Conservation (phyloP, 2,329 filamentous ascomycete species). For the Xylaria sp. region DNA sequence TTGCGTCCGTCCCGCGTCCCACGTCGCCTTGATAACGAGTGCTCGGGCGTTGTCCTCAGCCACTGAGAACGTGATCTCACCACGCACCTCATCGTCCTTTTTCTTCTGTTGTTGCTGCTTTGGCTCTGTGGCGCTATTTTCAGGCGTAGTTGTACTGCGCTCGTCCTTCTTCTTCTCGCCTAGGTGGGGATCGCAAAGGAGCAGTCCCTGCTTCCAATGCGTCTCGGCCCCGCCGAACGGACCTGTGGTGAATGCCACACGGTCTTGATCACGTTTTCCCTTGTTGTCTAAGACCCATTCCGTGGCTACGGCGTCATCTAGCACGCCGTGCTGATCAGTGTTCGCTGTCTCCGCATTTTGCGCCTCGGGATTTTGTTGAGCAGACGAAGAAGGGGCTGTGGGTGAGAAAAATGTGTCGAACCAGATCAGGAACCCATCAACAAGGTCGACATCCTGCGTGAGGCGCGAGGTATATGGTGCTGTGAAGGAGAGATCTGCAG, state of each 20-base stretch:
- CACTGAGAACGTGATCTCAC: constrained; percentile 76
- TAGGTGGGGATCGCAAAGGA: constrained; percentile 67
- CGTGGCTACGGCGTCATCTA: constrained; percentile 64
- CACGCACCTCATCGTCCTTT: constrained; percentile 68
- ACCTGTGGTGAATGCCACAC: constrained; percentile 88
- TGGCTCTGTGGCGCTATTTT: not conserved
- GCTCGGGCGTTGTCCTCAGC: constrained; percentile 75
- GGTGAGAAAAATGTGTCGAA: constrained; percentile 93
- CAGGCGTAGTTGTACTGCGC: not conserved
- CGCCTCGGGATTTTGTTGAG: not conserved
- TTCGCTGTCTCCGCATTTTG: not conserved
- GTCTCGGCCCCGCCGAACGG: constrained; percentile 76
- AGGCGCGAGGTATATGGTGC: constrained; percentile 72
- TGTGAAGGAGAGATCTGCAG: constrained; percentile 79
- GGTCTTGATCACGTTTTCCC: constrained; percentile 62
- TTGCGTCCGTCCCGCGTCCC: constrained; percentile 62
- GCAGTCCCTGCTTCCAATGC: constrained; percentile 89
- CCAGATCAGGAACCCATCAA: constrained; percentile 93
- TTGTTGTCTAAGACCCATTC: constrained; percentile 60
- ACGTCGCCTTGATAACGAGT: constrained; percentile 71
- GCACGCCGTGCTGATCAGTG: constrained; percentile 53
- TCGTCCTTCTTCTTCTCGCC: constrained; percentile 26
- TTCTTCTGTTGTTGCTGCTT: constrained; percentile 51
- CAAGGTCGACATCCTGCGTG: constrained; percentile 67
- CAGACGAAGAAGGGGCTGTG: constrained; percentile 28